Percentiles rank a stretch among this genome's conserved stretches.
Conservation (phyloP, 2,329 filamentous ascomycete genomes). For the Plectosphaerella sp. region DNA sequence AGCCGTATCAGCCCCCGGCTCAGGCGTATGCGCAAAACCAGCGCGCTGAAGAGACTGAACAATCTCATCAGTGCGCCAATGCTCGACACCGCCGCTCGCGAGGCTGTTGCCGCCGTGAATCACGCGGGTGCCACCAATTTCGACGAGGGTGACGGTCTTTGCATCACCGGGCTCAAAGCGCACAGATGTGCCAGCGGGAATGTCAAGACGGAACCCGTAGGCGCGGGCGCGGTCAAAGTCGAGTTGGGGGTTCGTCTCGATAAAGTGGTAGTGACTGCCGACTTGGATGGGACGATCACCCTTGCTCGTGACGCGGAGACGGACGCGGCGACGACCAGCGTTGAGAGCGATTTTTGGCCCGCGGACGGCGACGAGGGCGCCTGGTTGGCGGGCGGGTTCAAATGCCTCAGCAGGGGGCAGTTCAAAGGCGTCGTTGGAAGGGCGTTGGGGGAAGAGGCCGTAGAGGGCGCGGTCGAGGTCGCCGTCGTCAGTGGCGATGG, state of each 20-base stretch:
- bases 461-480: conserved; percentile 85
- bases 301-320: conserved; percentile 73
- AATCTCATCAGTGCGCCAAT: conserved; percentile 60
- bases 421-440: conserved; percentile 63
- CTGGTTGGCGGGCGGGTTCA: conserved; percentile 65
- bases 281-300: conserved; percentile 90
- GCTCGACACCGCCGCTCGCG: conserved; percentile 68
- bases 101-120: conserved; percentile 83
- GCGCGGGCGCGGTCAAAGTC: conserved; percentile 80
- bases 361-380: conserved; percentile 71
- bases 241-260: conserved; percentile 88
- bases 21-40: conserved; percentile 73
- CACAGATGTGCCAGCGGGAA: conserved; percentile 85
- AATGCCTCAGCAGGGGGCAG: conserved; percentile 62
- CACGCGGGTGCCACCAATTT: conserved; percentile 75
- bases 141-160: conserved; percentile 84
- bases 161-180: conserved; percentile 92
- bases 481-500: conserved; percentile 80
- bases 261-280: conserved; percentile 93
- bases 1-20: conserved; percentile 51
- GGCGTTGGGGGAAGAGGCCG: conserved; percentile 83
- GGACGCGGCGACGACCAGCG: conserved; percentile 67
- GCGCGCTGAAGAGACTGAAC: conserved; percentile 61
- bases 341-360: conserved; percentile 63
- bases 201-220: conserved; percentile 84